Percentiles rank a stretch among this genome's conserved stretches.
Conservation (phyloP, 805 yeast species). For the Cyberlindnera saturnus region DNA sequence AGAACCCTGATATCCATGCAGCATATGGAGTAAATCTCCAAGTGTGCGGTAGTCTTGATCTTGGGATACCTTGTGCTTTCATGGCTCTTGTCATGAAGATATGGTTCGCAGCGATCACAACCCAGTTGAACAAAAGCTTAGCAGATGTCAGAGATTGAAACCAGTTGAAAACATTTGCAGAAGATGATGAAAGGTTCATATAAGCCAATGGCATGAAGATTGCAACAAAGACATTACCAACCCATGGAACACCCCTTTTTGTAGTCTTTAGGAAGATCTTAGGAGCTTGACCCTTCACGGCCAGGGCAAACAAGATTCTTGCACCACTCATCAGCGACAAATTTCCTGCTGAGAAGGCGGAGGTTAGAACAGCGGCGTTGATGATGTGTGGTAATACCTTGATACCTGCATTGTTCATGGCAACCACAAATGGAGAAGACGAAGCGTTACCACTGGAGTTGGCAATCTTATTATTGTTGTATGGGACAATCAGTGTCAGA, state of each 20-base stretch:
- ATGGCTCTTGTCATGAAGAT: conserved; percentile 28
- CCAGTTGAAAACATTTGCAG: conserved; percentile 30
- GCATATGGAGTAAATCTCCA: conserved; percentile 14
- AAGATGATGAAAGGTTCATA: conserved; percentile 22
- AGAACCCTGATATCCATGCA: conserved; percentile 28
- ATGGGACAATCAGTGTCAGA: conserved; percentile 28
- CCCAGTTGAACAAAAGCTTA: conserved; percentile 26
- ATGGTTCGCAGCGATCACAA: conserved; percentile 26
- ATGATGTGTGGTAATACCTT: conserved; percentile 29
- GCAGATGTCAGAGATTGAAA: conserved; percentile 28
- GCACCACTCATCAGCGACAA: conserved; percentile 23
- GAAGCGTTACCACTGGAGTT: conserved; percentile 24
- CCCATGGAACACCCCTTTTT: conserved; percentile 28
- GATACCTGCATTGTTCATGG: conserved; percentile 40
- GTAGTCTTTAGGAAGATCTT: conserved; percentile 26
- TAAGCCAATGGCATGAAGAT: conserved; percentile 30
- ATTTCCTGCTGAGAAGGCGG: conserved; percentile 34
- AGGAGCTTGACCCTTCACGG: conserved; percentile 33
- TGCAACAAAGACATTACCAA: conserved; percentile 21
- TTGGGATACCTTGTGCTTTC: conserved; percentile 29
- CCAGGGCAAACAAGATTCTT: conserved; percentile 30
- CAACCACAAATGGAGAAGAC: conserved; percentile 36
- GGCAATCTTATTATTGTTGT: conserved; percentile 22
- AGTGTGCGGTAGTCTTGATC: conserved; percentile 13
- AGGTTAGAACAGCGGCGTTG: conserved; percentile 32